Percentiles rank a stretch among this genome's conserved stretches.
Conservation (phyloP, 169 alveolate genomes). For the Cryptosporidium tyzzeri region DNA sequence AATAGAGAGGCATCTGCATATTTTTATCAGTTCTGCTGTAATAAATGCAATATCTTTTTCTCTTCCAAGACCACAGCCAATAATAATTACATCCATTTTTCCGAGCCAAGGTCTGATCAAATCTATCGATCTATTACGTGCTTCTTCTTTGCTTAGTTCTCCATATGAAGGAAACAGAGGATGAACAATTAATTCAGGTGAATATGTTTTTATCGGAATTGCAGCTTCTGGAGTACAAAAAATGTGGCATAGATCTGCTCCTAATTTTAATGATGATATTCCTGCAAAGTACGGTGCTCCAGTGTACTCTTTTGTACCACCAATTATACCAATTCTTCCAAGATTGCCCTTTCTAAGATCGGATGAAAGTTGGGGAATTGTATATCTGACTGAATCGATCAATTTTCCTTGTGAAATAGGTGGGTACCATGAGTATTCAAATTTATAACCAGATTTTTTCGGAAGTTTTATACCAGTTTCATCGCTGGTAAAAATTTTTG, state of each 20-base stretch:
- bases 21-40: conserved; percentile 77
- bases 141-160: conserved; percentile 63
- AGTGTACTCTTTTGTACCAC: conserved; percentile 92
- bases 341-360: conserved; percentile 61
- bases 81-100: conserved; percentile 84
- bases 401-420: conserved; percentile 69
- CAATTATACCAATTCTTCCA: conserved; percentile 87
- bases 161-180: conserved; percentile 80
- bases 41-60: conserved; percentile 78
- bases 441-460: not conserved
- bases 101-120: conserved; percentile 79
- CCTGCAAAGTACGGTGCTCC: conserved; percentile 95
- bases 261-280: conserved; percentile 87
- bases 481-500: conserved; percentile 12
- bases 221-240: conserved; percentile 90
- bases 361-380: conserved; percentile 40
- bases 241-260: conserved; percentile 92
- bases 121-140: conserved; percentile 76
- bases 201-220: conserved; percentile 90
- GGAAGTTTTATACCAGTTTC: not conserved
- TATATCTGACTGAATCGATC: conserved; percentile 43
- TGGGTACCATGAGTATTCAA: conserved; percentile 56
- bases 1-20: conserved; percentile 78
- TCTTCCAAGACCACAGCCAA: conserved; percentile 94
- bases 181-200: conserved; percentile 94